Evolutionary conservation across 768 basidiomycete genomes (phyloP).

Genomic region (Lentinus tigrinus): DNA sequence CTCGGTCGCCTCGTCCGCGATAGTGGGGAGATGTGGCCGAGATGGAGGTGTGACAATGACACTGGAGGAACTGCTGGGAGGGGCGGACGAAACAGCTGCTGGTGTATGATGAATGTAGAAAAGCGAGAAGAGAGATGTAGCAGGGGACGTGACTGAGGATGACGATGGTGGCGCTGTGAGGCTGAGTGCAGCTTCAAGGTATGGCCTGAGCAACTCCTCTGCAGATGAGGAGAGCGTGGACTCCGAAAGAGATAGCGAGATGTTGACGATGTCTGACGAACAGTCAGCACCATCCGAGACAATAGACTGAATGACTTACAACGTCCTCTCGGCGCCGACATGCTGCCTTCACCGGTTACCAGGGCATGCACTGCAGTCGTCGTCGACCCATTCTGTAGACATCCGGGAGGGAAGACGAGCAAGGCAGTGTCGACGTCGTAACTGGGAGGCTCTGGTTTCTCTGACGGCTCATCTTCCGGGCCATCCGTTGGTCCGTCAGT

Average conservation of each 20-base stretch:
- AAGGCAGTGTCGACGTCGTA: slow-evolving; percentile 58
- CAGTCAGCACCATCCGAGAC: neutral
- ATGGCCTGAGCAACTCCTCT: slow-evolving; percentile 51
- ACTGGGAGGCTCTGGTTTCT: neutral
- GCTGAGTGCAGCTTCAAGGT: slow-evolving; percentile 48
- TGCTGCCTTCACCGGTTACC: slow-evolving; percentile 68
- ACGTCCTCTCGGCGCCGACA: slow-evolving; percentile 73
- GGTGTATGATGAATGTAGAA: slow-evolving; percentile 52
- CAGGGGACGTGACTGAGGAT: slow-evolving; percentile 15
- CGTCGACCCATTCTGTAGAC: slow-evolving; percentile 47
- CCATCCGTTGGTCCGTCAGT: slow-evolving; percentile 19
- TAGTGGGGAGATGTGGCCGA: slow-evolving; percentile 43
- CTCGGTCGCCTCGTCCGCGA: slow-evolving; percentile 53
- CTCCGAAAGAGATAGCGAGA: slow-evolving; percentile 47
- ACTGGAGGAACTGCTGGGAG: slow-evolving; percentile 15
- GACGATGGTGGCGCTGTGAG: slow-evolving; percentile 14
- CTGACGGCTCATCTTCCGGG: neutral
- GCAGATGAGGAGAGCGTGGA: slow-evolving; percentile 26
- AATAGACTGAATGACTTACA: slow-evolving; percentile 44
- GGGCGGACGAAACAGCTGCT: neutral
- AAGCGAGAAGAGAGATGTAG: slow-evolving; percentile 48
- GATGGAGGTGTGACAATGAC: slow-evolving; percentile 31
- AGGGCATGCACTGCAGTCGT: slow-evolving; percentile 54
- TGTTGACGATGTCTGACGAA: slow-evolving; percentile 55
- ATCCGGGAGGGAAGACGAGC: slow-evolving; percentile 73